A percentile compares a stretch with the other conserved stretches of the same genome.
Evolutionary conservation across 2,329 filamentous ascomycete species (phyloP).

Genomic region (Xylariaceae sp.): DNA sequence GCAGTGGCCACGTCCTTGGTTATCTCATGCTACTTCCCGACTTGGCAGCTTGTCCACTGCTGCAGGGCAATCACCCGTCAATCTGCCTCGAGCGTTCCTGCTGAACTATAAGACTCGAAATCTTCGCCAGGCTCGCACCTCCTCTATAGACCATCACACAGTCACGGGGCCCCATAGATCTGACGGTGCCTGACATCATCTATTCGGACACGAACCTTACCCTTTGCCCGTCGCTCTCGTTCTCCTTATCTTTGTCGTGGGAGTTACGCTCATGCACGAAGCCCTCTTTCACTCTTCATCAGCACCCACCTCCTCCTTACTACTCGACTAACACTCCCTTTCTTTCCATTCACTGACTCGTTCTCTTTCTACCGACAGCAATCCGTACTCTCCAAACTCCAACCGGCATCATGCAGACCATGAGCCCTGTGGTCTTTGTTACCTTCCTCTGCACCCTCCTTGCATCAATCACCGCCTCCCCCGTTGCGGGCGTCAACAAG

Average conservation of each 20-base stretch:
- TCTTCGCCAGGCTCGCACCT: not conserved
- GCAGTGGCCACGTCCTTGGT: not conserved
- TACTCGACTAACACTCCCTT: not conserved
- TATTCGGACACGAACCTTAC: not conserved
- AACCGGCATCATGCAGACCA: slow-evolving; percentile 19
- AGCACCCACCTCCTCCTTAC: not conserved
- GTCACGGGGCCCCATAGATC: too few species aligned
- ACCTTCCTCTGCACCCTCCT: slow-evolving; percentile 22
- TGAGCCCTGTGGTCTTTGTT: slow-evolving; percentile 18
- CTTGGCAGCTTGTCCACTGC: not conserved
- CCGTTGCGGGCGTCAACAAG: slow-evolving; percentile 4
- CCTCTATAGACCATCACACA: not conserved
- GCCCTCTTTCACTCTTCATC: not conserved
- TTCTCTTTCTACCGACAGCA: not conserved
- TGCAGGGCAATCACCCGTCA: not conserved
- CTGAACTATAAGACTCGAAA: slow-evolving; percentile 4
- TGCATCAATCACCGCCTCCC: slow-evolving; percentile 14
- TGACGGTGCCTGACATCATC: not conserved
- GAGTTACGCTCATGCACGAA: slow-evolving; percentile 1
- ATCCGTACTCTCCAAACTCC: not conserved
- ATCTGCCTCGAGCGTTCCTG: not conserved
- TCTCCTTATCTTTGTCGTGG: not conserved
- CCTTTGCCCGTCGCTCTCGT: not conserved
- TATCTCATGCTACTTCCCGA: slow-evolving; percentile 1
- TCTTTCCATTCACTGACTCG: not conserved